Conservation (phyloP, 345 rosid genomes). For the Bruguiera sexangula region DNA sequence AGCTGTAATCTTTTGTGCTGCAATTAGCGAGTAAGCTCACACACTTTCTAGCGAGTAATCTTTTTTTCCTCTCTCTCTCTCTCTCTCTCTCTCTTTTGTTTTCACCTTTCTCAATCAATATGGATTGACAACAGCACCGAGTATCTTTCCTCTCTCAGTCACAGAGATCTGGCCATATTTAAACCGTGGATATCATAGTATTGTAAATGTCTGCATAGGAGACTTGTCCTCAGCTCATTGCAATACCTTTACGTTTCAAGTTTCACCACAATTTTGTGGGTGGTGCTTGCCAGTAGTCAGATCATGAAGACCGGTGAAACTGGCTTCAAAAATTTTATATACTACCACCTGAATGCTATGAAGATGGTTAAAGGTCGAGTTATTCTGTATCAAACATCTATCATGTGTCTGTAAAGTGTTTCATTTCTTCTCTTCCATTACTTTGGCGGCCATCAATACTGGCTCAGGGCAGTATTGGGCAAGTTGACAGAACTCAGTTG, state of each 20-base stretch:
- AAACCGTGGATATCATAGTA: neutral
- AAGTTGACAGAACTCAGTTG: neutral
- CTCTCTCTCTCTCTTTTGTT: neutral
- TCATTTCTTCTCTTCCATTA: neutral
- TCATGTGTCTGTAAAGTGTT: neutral
- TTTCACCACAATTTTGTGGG: neutral
- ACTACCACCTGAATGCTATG: no score
- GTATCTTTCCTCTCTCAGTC: neutral
- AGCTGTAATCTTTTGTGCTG: constrained; percentile 95
- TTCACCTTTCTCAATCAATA: neutral
- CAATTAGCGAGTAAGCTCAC: constrained; percentile 93
- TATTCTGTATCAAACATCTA: neutral
- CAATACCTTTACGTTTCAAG: neutral
- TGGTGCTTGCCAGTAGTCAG: neutral
- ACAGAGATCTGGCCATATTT: no score
- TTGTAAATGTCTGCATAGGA: neutral
- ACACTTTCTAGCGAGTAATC: neutral
- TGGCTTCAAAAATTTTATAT: neutral
- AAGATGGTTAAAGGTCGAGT: neutral
- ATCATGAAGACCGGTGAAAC: neutral
- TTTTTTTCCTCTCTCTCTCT: no score
- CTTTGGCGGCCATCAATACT: neutral
- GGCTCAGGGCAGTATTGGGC: neutral
- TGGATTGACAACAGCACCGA: no score
- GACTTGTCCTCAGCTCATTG: neutral